A percentile compares a stretch with the other conserved stretches of the same genome.
Conservation (phyloP, 2,329 filamentous ascomycete species). For the Tetracladium maxilliforme region DNA sequence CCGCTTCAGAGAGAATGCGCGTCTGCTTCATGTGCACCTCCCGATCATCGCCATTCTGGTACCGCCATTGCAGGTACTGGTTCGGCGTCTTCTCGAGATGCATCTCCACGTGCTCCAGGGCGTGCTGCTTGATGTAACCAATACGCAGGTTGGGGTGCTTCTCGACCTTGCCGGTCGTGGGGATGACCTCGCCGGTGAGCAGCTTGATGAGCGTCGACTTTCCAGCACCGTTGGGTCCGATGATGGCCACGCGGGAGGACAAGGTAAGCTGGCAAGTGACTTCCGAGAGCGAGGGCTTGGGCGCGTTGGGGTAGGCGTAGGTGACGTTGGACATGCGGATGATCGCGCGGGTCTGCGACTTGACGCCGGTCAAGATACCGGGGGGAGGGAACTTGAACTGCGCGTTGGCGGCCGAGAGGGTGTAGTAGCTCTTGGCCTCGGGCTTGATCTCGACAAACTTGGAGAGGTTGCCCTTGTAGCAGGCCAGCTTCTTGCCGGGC, state of each 20-base stretch:
- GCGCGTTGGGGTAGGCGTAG: constrained; percentile 81
- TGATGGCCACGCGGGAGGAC: constrained; percentile 89
- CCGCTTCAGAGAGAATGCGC: constrained; percentile 70
- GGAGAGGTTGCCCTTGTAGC: constrained; percentile 70
- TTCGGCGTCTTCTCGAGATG: constrained; percentile 98
- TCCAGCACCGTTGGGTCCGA: constrained; percentile 92
- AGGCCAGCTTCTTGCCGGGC: constrained; percentile 79
- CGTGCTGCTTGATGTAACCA: constrained; percentile 99
- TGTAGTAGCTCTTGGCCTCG: constrained; percentile 97
- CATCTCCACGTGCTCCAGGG: constrained; percentile 98
- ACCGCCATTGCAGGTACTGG: constrained; percentile 98
- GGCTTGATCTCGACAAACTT: constrained; percentile 80
- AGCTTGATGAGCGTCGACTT: constrained; percentile 98
- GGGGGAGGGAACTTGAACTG: constrained; percentile 98
- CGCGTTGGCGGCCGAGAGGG: constrained; percentile 70
- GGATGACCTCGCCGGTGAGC: constrained; percentile 82
- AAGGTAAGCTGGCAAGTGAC: constrained; percentile 80
- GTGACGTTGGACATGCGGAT: constrained; percentile 87
- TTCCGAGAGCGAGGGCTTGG: constrained; percentile 76
- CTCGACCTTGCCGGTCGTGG: constrained; percentile 73
- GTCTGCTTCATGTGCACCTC: constrained; percentile 98
- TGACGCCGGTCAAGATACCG: constrained; percentile 87
- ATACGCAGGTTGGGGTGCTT: constrained; percentile 98
- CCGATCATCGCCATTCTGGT: constrained; percentile 90
- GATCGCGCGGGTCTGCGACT: constrained; percentile 86